A percentile compares a stretch with the other conserved stretches of the same genome.
Evolutionary conservation across 2,329 filamentous ascomycete species (phyloP).

Genomic region (Verticillium nonalfalfae): DNA sequence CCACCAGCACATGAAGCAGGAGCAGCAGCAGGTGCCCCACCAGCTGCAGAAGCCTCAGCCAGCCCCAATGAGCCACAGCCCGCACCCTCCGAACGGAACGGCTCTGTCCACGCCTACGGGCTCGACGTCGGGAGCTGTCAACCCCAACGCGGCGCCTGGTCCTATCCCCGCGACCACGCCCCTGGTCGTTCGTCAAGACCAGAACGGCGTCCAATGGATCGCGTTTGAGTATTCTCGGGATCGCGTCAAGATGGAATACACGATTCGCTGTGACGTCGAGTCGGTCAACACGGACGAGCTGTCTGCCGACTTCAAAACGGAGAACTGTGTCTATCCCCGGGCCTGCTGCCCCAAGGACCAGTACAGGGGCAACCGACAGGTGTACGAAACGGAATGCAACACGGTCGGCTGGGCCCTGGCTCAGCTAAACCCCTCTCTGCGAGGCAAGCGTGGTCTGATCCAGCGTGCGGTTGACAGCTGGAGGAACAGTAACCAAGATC

Average conservation of each 20-base stretch:
- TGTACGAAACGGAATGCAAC: conserved; percentile 98
- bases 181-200: conserved; percentile 86
- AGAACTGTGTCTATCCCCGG: conserved; percentile 96
- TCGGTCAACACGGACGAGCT: conserved; percentile 88
- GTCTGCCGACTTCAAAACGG: conserved; percentile 84
- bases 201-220: conserved; percentile 98
- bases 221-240: conserved; percentile 97
- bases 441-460: conserved; percentile 91
- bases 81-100: conserved; percentile 32
- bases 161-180: conserved; percentile 96
- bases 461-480: conserved; percentile 97
- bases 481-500: conserved; percentile 98
- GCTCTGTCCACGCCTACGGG: conserved; percentile 38
- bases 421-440: conserved; percentile 81
- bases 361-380: conserved; percentile 89
- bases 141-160: conserved; percentile 87
- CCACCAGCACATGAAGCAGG: conserved; percentile 56
- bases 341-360: conserved; percentile 94
- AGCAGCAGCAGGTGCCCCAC: conserved; percentile 54
- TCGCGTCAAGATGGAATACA: conserved; percentile 98
- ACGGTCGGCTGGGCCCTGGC: conserved; percentile 99
- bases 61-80: conserved; percentile 31
- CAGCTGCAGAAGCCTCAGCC: conserved; percentile 52
- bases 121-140: conserved; percentile 50
- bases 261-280: conserved; percentile 95